phyloP scores from a whole-genome alignment of 2,329 filamentous ascomycete genomes.

The Hypoxylon sp. region DNA sequence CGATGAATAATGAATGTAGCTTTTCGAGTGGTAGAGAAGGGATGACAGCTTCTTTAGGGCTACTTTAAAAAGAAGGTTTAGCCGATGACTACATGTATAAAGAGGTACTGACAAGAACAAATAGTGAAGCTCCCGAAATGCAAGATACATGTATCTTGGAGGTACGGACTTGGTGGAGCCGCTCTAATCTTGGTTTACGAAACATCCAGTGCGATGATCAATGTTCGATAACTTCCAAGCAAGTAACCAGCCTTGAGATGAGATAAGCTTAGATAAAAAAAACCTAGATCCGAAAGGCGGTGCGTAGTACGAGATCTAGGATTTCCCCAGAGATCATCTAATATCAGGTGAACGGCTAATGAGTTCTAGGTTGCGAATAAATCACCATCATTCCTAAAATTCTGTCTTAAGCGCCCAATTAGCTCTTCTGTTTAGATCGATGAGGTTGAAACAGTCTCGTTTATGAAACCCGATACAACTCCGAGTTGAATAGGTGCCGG shows the following conservation, averaged over 20 bases:
- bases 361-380: not conserved
- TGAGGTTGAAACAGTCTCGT: not conserved
- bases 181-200: not conserved
- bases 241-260: not conserved
- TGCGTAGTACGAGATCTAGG: slow-evolving; percentile 10
- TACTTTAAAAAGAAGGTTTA: slow-evolving; percentile 14
- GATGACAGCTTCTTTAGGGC: not conserved
- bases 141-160: not conserved
- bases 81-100: slow-evolving; percentile 5
- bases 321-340: slow-evolving; percentile 25
- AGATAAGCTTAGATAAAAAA: slow-evolving; percentile 36
- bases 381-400: not conserved
- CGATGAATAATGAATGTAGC: not conserved
- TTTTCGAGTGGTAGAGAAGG: not conserved
- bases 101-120: not conserved
- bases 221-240: not conserved
- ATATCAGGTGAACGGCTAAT: not conserved
- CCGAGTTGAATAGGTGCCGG: slow-evolving; percentile 4
- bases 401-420: not conserved
- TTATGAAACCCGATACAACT: slow-evolving; percentile 14
- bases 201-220: not conserved
- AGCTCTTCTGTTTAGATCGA: not conserved
- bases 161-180: slow-evolving; percentile 9
- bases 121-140: slow-evolving; percentile 3
- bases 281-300: slow-evolving; percentile 3